Percentiles rank a stretch among this genome's conserved stretches.
Conservation (phyloP, 2,329 filamentous ascomycete species). For the Allantophomopsis cytisporea region DNA sequence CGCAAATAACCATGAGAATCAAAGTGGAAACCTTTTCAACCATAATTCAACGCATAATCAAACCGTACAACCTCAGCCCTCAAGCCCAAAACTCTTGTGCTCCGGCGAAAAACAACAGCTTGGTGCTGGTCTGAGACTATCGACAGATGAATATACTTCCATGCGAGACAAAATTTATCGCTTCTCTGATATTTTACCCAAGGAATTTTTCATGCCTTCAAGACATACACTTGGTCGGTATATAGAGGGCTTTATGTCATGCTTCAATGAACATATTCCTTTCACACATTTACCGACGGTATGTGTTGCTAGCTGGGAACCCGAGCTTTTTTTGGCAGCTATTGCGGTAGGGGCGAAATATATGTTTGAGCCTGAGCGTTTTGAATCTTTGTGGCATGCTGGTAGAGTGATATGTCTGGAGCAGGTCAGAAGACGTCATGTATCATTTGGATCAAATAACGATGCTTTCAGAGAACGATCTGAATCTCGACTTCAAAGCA, state of each 20-base stretch:
- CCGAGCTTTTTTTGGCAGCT: constrained; percentile 54
- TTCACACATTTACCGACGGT: constrained; percentile 58
- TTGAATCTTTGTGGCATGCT: constrained; percentile 47
- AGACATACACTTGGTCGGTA: constrained; percentile 56
- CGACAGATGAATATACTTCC: too few relatives aligned
- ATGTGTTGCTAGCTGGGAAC: constrained; percentile 45
- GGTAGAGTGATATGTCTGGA: constrained; percentile 43
- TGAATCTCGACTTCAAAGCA: constrained; percentile 19
- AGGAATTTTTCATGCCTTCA: constrained; percentile 54
- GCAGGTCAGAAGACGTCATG: constrained; percentile 30
- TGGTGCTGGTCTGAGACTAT: too few relatives aligned
- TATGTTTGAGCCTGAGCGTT: constrained; percentile 44
- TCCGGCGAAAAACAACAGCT: too few relatives aligned
- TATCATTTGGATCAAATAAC: too few relatives aligned
- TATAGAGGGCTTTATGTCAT: constrained; percentile 55
- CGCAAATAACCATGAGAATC: too few relatives aligned
- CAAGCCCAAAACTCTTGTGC: too few relatives aligned
- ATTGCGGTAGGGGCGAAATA: constrained; percentile 56
- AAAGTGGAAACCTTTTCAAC: too few relatives aligned
- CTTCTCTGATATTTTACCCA: constrained; percentile 44
- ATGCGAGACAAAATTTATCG: constrained; percentile 33
- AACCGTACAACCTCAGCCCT: too few relatives aligned
- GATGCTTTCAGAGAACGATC: constrained; percentile 30
- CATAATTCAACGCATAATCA: too few relatives aligned
- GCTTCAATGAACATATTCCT: constrained; percentile 46